phyloP scores from a whole-genome alignment of 345 rosid species.

The Eucalyptus lansdowneana region DNA sequence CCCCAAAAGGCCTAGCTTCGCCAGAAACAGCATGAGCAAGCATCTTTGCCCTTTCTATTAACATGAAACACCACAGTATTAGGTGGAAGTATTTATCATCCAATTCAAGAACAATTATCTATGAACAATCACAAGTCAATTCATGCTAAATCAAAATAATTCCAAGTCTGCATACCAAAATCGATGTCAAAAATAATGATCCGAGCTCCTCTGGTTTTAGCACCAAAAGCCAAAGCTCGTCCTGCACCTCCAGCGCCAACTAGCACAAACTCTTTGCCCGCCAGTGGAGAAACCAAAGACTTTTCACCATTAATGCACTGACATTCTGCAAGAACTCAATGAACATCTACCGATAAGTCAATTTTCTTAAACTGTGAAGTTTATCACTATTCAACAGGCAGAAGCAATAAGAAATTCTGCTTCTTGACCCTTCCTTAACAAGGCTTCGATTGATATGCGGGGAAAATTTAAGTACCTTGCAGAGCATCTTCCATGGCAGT shows the following conservation, averaged over 20 bases:
- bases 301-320: not conserved
- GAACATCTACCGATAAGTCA: not conserved
- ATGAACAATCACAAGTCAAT: not conserved
- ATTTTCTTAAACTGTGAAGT: not conserved
- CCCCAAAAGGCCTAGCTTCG: conserved; percentile 23
- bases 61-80: not conserved
- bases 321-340: conserved; percentile 2
- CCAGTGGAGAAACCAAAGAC: conserved; percentile 3
- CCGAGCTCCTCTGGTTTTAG: conserved; percentile 39
- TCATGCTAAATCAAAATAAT: not conserved
- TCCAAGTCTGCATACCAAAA: conserved; percentile 13
- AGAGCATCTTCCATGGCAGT: conserved; percentile 48
- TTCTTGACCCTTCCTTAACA: not conserved
- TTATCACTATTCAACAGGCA: not conserved
- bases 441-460: not conserved
- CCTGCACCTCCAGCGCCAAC: conserved; percentile 69
- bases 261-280: conserved; percentile 39
- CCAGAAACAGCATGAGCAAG: conserved; percentile 43
- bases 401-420: not conserved
- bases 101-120: not conserved
- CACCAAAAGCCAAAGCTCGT: conserved; percentile 58
- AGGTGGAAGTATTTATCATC: not conserved
- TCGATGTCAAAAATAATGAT: conserved; percentile 40
- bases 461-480: conserved; percentile 10
- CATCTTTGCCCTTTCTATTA: conserved; percentile 34